These are phyloP conservation scores for Chaetoscypha palmicola DNA, from an alignment of 2,329 filamentous ascomycete species.

Conservation along the genomic window DNA sequence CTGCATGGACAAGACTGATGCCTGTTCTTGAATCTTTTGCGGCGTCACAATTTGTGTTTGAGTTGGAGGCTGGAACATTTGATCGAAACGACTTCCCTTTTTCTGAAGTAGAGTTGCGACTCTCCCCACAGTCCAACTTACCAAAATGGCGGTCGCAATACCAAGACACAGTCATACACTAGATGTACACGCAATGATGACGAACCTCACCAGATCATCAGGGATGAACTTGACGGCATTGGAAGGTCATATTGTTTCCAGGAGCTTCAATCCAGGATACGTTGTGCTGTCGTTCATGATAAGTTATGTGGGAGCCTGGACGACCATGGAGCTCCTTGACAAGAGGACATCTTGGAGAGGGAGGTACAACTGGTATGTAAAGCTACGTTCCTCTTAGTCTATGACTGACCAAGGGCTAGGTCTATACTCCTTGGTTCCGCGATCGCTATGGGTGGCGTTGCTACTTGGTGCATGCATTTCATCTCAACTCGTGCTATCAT, in stretches of 20 bases:
- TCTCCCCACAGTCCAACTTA: too few species aligned
- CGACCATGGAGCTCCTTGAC: conserved; percentile 77
- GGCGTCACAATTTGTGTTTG: too few species aligned
- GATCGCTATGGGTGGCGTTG: conserved; percentile 65
- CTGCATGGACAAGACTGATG: too few species aligned
- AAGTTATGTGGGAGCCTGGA: conserved; percentile 69
- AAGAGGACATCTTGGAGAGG: conserved; percentile 64
- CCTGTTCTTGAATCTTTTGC: too few species aligned
- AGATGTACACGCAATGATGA: background rate
- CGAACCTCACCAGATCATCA: background rate
- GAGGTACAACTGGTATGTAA: conserved; percentile 58
- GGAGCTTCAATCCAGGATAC: conserved; percentile 50
- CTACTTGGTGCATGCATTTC: conserved; percentile 76
- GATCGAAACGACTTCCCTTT: too few species aligned
- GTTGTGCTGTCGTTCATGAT: conserved; percentile 61
- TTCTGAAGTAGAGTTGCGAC: too few species aligned
- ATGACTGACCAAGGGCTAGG: conserved; percentile 33
- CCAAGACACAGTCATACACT: too few species aligned
- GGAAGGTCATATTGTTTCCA: conserved; percentile 27
- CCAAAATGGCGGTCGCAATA: too few species aligned
- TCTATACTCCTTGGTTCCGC: conserved; percentile 57
- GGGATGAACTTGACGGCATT: background rate
- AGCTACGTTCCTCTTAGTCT: background rate
- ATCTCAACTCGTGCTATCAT: conserved; percentile 75
- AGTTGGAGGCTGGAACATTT: too few species aligned